These are phyloP conservation scores for Cercophora scortea DNA, from an alignment of 495 filamentous ascomycete species.

Conservation along the genomic window DNA sequence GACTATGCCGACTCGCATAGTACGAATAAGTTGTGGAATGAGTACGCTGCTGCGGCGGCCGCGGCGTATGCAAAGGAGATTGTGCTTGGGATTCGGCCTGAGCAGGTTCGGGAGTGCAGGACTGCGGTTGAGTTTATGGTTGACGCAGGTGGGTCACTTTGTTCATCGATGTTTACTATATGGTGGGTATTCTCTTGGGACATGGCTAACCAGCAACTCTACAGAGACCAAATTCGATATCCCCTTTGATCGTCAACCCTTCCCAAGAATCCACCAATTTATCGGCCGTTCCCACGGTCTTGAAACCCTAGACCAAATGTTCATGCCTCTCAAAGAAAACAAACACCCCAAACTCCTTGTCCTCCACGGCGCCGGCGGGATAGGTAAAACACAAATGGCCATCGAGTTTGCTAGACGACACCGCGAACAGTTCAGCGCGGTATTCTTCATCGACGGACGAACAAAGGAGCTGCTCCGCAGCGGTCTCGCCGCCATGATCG, in stretches of 20 bases:
- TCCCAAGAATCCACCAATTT: background rate
- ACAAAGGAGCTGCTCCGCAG: background rate
- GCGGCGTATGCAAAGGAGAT: conserved; percentile 16
- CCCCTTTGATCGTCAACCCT: background rate
- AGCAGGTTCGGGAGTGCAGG: background rate
- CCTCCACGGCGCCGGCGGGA: background rate
- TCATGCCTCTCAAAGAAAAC: background rate
- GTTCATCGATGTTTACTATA: no score
- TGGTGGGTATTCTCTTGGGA: no score
- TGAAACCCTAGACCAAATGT: background rate
- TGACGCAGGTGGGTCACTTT: background rate
- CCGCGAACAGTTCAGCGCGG: background rate
- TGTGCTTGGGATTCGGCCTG: background rate
- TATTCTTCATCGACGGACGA: background rate
- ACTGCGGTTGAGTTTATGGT: background rate
- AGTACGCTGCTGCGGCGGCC: conserved; percentile 12
- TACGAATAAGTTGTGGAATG: conserved; percentile 24
- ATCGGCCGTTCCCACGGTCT: background rate
- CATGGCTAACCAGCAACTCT: no score
- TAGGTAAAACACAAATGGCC: background rate
- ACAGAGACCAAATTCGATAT: background rate
- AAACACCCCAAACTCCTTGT: background rate
- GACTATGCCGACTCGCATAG: conserved; percentile 34
- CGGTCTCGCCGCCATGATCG: background rate
- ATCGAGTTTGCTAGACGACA: background rate